Evolutionary conservation across 495 filamentous ascomycete species (phyloP), one percentile per base, ranked within the genome.

Genomic region (Xylaria castorea): DNA sequence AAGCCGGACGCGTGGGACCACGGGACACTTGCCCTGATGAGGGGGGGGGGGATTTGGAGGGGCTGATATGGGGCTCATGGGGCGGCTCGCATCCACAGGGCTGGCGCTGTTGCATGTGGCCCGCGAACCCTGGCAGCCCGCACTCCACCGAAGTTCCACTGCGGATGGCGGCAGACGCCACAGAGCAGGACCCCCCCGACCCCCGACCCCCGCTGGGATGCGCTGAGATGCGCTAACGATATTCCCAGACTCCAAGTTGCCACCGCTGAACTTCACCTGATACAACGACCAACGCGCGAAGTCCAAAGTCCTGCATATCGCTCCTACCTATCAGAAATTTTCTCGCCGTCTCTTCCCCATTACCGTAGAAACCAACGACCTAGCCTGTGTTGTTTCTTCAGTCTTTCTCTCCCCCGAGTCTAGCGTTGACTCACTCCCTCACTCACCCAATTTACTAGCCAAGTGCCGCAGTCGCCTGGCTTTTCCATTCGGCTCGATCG

Each of bases 71-170:
- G 38, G 38, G 38, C 38, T 42, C 38, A 42, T 42, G 32, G 34
- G 58, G 58, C 14, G 27, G 11, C 14, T 16, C 18, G 48, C 7
- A 68, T 68, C 66, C 66, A 68, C 66, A 68, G 66, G 66, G 50
- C 66, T 69, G 66, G 66, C 22, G 27, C 66, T 69, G 67, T 61
- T 68, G 66, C 66, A 68, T 32, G 50, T 68, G 66, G 66, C 66
- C 50, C 66, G 66, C 66, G 66, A 42, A 70, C 67, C 67, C 67
- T 62, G 9, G 30, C 46, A 30, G 50, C 51, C 66, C 46, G 51
- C 51, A 67, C 64, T 34, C 64, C 44, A 25, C 46, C 42, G 20
- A 51, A 25, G 65, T 57, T 30, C 66, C 66, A 68, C 66, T 34
- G 64, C 64, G 64, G 64, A 66, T 38, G 50, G 66, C 66, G 48